Percentiles rank a stretch among this genome's conserved stretches.
phyloP scores from a whole-genome alignment of 495 filamentous ascomycete species.

The Penicillium arizonense region DNA sequence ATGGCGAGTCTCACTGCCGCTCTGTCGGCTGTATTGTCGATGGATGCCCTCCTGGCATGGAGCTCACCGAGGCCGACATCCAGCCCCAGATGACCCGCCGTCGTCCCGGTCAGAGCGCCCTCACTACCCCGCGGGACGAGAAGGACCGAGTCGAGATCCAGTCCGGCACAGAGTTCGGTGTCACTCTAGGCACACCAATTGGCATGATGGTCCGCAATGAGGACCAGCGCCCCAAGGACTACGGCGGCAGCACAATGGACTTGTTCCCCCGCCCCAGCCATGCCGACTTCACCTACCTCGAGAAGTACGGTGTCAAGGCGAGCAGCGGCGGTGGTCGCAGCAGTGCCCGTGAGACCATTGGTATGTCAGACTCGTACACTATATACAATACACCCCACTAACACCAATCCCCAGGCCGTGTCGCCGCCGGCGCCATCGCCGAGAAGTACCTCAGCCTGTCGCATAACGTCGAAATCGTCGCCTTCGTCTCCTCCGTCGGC shows the following conservation, averaged over 20 bases:
- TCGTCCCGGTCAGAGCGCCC: conserved; percentile 83
- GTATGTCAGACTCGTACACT: conserved; percentile 29
- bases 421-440: conserved; percentile 91
- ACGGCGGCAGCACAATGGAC: conserved; percentile 89
- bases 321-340: conserved; percentile 89
- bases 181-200: conserved; percentile 92
- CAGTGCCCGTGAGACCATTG: conserved; percentile 92
- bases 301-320: conserved; percentile 96
- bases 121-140: conserved; percentile 92
- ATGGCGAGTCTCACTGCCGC: conserved; percentile 87
- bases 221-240: conserved; percentile 93
- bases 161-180: conserved; percentile 88
- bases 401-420: conserved; percentile 55
- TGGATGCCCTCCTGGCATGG: conserved; percentile 84
- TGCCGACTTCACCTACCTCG: conserved; percentile 94
- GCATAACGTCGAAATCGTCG: conserved; percentile 85
- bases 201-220: conserved; percentile 85
- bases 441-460: conserved; percentile 86
- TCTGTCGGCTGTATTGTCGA: conserved; percentile 92
- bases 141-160: conserved; percentile 91
- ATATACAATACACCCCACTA: background rate
- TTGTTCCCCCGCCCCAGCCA: conserved; percentile 87
- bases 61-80: conserved; percentile 84
- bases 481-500: conserved; percentile 87
- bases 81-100: conserved; percentile 93